Evolutionary conservation across 2,329 filamentous ascomycete genomes (phyloP).

Genomic region (Knufia petricola): DNA sequence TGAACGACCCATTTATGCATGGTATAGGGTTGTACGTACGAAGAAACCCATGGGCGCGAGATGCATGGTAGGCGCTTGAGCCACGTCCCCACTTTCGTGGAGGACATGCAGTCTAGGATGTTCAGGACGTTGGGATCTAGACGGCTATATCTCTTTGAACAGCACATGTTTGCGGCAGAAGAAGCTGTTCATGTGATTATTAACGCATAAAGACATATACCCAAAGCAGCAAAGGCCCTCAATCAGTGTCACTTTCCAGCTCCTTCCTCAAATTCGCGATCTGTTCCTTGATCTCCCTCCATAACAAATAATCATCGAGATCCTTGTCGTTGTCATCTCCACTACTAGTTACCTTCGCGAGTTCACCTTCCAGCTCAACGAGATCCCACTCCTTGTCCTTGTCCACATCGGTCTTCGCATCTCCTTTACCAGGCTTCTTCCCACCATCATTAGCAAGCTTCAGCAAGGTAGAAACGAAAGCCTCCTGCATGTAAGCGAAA

Average conservation of each 20-base stretch:
- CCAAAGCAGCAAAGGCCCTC: not conserved
- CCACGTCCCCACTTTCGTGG: no score
- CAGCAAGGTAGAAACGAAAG: conserved; percentile 33
- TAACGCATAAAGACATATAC: no score
- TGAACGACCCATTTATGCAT: no score
- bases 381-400: conserved; percentile 14
- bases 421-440: not conserved
- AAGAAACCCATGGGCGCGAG: no score
- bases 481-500: conserved; percentile 40
- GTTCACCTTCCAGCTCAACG: not conserved
- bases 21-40: not conserved
- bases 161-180: no score
- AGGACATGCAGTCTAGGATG: no score
- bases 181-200: no score
- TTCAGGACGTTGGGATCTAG: no score
- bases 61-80: no score
- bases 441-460: conserved; percentile 23
- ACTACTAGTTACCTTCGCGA: not conserved
- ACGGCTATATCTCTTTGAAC: no score
- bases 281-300: conserved; percentile 35
- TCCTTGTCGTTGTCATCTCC: conserved; percentile 22
- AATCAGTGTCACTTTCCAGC: conserved; percentile 22
- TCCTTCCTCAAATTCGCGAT: conserved; percentile 35
- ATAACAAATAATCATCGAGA: conserved; percentile 31
- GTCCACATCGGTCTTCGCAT: conserved; percentile 3